Conservation (phyloP, 1,139 yeast species). For the Candida sanyaensis region DNA sequence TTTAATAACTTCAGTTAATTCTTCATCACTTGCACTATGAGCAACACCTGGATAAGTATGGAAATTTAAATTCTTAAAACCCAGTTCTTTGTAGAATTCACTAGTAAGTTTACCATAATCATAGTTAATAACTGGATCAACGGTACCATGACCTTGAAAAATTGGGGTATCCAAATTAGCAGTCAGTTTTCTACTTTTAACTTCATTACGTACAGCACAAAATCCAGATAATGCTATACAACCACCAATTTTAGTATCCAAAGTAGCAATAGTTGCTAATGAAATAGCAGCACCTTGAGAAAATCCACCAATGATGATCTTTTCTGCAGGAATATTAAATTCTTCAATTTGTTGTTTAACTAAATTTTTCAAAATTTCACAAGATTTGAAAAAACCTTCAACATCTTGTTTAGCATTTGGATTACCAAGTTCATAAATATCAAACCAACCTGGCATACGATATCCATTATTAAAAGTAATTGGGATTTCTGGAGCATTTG, state of each 20-base stretch:
- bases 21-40: conserved; percentile 70
- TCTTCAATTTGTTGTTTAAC: conserved; percentile 63
- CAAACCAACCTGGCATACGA: conserved; percentile 87
- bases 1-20: conserved; percentile 57
- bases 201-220: conserved; percentile 51
- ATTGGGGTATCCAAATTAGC: conserved; percentile 69
- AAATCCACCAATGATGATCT: conserved; percentile 88
- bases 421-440: conserved; percentile 60
- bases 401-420: conserved; percentile 55
- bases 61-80: conserved; percentile 56
- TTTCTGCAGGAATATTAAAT: conserved; percentile 64
- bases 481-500: conserved; percentile 80
- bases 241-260: conserved; percentile 74
- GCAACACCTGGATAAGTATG: conserved; percentile 62
- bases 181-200: conserved; percentile 25
- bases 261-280: conserved; percentile 49
- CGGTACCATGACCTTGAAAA: conserved; percentile 86
- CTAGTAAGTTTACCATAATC: conserved; percentile 50
- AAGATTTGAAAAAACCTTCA: conserved; percentile 61
- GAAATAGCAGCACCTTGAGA: conserved; percentile 92
- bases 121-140: conserved; percentile 65
- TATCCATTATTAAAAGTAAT: conserved; percentile 69
- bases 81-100: conserved; percentile 49
- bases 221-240: conserved; percentile 80
- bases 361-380: conserved; percentile 51